Evolutionary conservation across 2,329 filamentous ascomycete species (phyloP), one percentile per base, ranked within the genome.

Genomic region (Stemphylium beticola): DNA sequence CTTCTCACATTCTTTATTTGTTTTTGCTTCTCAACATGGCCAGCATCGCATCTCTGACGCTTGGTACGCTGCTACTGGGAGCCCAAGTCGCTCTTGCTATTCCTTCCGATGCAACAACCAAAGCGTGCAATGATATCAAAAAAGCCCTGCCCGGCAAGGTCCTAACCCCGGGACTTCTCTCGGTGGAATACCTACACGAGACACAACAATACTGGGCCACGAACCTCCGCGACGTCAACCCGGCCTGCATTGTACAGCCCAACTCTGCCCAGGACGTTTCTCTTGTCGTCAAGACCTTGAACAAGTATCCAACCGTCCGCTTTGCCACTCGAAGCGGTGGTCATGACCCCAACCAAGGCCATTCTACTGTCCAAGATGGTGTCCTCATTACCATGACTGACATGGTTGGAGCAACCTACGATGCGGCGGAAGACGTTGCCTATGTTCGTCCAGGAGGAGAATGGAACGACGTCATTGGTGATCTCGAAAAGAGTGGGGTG

Each of bases 371-470:
- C 4, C 43, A 71, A 33, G 74, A 74, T 47, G 76, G 76, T 38
- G 71, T 78, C 1, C 62, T 78, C 17, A 74, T 78, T 49, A 66
- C 72, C 6, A 68, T 73, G 60, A 66, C 67, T 41, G 66, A 76
- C 18, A 55, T 77, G 45, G 60, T 55, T 12, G 76, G 73, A 20
- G 70, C 71, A 12, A 75, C 66, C 14, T 76, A 75, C 32, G 73
- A 75, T 41, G 65, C 63, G 2, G 58, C 52, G 6, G 72, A 68
- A n/a, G 58, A 60, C 24, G 58, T 77, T 10, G 75, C 77, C 4
- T 72, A 68, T 45, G 73, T 78, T 14, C 74, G 72, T 49, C 74
- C 75, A 1, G 75, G 76, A 24, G 74, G 74, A 20, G 70, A 76
- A 53, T 78, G 75, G 75, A 75, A 76, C 47, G 72, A 77, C 53